Evolutionary conservation across 208 protist genomes (phyloP).

Genomic region (Trichomonas vaginalis): DNA sequence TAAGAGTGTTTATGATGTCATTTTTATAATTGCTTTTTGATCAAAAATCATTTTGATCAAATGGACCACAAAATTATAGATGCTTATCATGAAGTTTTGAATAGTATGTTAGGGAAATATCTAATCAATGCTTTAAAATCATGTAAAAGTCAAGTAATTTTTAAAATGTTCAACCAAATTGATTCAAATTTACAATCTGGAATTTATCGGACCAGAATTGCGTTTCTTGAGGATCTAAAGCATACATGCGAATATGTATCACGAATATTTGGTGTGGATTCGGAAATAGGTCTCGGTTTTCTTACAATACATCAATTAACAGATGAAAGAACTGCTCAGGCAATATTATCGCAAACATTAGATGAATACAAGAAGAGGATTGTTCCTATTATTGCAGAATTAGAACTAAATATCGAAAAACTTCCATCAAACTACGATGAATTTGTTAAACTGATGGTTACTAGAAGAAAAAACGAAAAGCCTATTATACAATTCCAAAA

Average conservation of each 20-base stretch:
- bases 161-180: background rate
- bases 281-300: background rate
- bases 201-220: background rate
- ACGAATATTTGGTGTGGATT: background rate
- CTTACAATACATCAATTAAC: background rate
- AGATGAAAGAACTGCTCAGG: background rate
- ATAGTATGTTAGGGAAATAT: background rate
- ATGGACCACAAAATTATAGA: background rate
- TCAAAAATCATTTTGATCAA: too few species aligned
- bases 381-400: background rate
- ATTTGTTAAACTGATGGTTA: background rate
- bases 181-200: background rate
- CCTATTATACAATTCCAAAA: background rate
- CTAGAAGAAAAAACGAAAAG: background rate
- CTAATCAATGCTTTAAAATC: background rate
- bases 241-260: background rate
- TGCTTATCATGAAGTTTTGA: background rate
- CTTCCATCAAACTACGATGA: background rate
- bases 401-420: background rate
- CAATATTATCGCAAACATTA: background rate
- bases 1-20: too few species aligned
- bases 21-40: too few species aligned
- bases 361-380: background rate
- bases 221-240: background rate
- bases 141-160: background rate